Conservation (phyloP, 306 rosid species). For the Pueraria montana region DNA sequence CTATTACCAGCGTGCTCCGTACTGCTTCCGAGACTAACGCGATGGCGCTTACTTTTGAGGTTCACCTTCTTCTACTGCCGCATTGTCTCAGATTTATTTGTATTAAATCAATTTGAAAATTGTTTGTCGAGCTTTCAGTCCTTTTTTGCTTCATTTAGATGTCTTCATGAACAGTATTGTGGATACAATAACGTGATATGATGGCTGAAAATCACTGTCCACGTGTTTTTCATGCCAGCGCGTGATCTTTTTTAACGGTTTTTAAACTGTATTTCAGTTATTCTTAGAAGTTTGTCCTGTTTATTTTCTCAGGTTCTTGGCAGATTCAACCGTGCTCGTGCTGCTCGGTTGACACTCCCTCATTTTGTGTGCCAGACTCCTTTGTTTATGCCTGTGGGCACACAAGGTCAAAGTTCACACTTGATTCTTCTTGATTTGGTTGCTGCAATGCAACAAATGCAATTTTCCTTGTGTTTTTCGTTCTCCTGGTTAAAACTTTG, state of each 20-base stretch:
- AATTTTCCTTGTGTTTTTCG: not conserved
- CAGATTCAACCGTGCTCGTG: slow-evolving; percentile 95
- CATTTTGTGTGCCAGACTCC: slow-evolving; percentile 87
- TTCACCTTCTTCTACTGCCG: slow-evolving; percentile 27
- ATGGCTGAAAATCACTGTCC: not conserved
- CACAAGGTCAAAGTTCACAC: slow-evolving; percentile 75
- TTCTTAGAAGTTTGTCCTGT: slow-evolving; percentile 27
- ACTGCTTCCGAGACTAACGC: slow-evolving; percentile 31
- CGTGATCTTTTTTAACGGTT: not conserved
- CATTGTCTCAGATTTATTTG: not conserved
- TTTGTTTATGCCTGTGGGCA: slow-evolving; percentile 97
- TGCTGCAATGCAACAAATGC: slow-evolving; percentile 21
- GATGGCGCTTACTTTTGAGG: slow-evolving; percentile 95
- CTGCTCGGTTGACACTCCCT: slow-evolving; percentile 84
- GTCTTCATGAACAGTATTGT: not conserved
- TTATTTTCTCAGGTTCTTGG: slow-evolving; percentile 70
- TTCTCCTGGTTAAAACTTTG: not conserved
- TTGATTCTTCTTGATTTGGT: slow-evolving; percentile 16
- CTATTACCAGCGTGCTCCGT: not conserved
- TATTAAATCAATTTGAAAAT: not conserved
- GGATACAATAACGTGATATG: not conserved
- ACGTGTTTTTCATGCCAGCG: not conserved
- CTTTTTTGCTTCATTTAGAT: not conserved
- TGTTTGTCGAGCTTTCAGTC: not conserved
- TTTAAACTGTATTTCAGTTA: not conserved